These are phyloP conservation scores for Ceratocystiopsis brevicomis DNA, from an alignment of 2,329 filamentous ascomycete genomes.

Conservation along the genomic window DNA sequence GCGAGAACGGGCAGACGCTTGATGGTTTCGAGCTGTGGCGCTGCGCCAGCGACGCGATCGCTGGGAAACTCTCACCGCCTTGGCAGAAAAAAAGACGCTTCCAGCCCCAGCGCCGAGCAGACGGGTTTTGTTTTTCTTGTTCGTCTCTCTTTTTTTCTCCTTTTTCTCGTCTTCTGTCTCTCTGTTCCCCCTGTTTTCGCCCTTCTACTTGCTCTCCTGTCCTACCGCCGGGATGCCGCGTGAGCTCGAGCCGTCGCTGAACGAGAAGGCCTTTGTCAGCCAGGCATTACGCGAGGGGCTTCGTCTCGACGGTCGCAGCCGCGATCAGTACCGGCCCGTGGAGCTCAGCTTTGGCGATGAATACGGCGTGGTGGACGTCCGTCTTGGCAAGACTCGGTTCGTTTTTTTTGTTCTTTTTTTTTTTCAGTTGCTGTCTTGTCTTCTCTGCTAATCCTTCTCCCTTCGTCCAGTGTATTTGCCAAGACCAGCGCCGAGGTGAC, in stretches of 20 bases:
- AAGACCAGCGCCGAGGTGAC: slow-evolving; percentile 79
- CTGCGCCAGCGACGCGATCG: no score
- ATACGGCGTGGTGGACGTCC: slow-evolving; percentile 74
- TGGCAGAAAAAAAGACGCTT: slow-evolving; percentile 8
- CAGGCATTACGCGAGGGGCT: slow-evolving; percentile 65
- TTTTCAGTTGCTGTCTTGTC: background rate
- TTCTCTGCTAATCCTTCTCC: slow-evolving; percentile 3
- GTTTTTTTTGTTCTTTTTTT: background rate
- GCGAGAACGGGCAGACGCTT: background rate
- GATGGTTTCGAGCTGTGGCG: background rate
- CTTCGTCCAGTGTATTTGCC: slow-evolving; percentile 61
- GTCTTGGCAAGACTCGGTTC: slow-evolving; percentile 77
- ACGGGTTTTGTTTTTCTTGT: background rate
- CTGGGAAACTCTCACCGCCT: slow-evolving; percentile 10
- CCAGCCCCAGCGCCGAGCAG: no score
- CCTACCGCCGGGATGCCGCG: slow-evolving; percentile 48
- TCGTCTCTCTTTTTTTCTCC: background rate
- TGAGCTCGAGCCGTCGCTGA: slow-evolving; percentile 75
- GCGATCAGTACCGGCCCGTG: slow-evolving; percentile 63
- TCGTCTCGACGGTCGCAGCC: slow-evolving; percentile 64
- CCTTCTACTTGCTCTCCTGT: no score
- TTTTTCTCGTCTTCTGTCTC: background rate
- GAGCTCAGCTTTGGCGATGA: slow-evolving; percentile 74
- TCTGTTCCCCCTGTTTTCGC: no score
- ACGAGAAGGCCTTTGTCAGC: slow-evolving; percentile 71